Conservation (phyloP, 1,284 basidiomycete species). For the Puccinia horiana region DNA sequence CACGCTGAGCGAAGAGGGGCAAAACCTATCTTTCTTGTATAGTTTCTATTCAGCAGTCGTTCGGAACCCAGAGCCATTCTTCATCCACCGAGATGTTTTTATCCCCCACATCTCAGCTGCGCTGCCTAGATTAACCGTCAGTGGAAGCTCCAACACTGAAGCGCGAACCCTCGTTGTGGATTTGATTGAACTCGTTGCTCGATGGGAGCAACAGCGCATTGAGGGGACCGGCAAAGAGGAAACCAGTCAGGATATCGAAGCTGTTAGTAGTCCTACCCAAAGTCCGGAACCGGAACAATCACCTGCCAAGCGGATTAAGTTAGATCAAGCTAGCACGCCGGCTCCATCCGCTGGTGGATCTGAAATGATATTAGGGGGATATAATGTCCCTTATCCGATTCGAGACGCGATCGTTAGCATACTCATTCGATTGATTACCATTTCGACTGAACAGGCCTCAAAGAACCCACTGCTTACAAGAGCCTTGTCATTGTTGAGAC, state of each 20-base stretch:
- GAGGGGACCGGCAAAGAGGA: constrained; percentile 64
- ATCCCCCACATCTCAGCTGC: constrained; percentile 94
- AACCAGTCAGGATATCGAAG: background rate
- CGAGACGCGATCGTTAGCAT: constrained; percentile 91
- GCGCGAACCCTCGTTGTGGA: constrained; percentile 67
- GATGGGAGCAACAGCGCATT: constrained; percentile 59
- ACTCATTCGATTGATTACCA: constrained; percentile 80
- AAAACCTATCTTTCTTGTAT: constrained; percentile 76
- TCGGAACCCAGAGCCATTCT: constrained; percentile 89
- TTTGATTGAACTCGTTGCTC: constrained; percentile 59
- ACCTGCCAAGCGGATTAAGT: constrained; percentile 51
- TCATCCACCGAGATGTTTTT: constrained; percentile 87
- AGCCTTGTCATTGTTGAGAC: constrained; percentile 76
- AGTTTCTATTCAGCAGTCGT: constrained; percentile 90
- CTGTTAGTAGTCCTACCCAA: constrained; percentile 41
- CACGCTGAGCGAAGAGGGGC: constrained; percentile 85
- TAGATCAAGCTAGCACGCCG: constrained; percentile 45
- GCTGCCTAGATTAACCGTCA: constrained; percentile 78
- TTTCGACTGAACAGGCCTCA: constrained; percentile 70
- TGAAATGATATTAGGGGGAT: constrained; percentile 58
- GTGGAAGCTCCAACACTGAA: constrained; percentile 71
- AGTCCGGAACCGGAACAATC: constrained; percentile 35
- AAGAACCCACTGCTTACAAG: constrained; percentile 71
- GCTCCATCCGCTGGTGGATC: constrained; percentile 48
- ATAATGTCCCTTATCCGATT: constrained; percentile 74